phyloP scores from a whole-genome alignment of 2,329 filamentous ascomycete species.

The Orbilia javanica region DNA sequence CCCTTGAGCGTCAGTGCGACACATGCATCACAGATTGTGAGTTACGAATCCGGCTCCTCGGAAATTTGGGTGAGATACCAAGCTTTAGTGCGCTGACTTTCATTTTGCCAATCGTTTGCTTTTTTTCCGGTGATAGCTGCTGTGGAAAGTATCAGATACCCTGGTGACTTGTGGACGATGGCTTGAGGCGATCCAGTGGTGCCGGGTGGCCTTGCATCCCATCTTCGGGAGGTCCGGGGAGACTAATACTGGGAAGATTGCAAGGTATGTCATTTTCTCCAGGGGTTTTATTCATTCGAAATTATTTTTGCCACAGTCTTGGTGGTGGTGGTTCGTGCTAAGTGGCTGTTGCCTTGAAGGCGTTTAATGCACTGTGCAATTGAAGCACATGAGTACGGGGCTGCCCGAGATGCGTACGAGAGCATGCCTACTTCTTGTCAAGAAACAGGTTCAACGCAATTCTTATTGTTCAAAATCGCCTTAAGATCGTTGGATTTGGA shows the following conservation, averaged over 20 bases:
- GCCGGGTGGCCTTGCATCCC: constrained; percentile 74
- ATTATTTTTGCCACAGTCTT: background rate
- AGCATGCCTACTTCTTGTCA: constrained; percentile 72
- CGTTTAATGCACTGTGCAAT: constrained; percentile 80
- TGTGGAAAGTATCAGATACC: constrained; percentile 83
- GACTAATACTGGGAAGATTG: constrained; percentile 76
- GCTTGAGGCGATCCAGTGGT: constrained; percentile 76
- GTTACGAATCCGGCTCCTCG: constrained; percentile 61
- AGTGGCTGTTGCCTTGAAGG: constrained; percentile 66
- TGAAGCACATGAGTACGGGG: constrained; percentile 70
- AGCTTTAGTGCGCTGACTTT: background rate
- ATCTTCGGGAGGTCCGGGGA: constrained; percentile 76
- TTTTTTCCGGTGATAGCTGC: constrained; percentile 70
- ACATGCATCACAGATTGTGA: constrained; percentile 76
- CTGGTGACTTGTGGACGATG: constrained; percentile 70
- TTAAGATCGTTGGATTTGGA: constrained; percentile 72
- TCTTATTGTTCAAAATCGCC: constrained; percentile 80
- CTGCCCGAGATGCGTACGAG: constrained; percentile 71
- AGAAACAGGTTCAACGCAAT: constrained; percentile 76
- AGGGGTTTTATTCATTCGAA: background rate
- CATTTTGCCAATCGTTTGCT: constrained; percentile 1
- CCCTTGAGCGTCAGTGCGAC: constrained; percentile 73
- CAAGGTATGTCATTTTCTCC: constrained; percentile 69
- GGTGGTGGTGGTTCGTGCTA: constrained; percentile 24
- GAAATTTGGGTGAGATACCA: background rate